phyloP scores from a whole-genome alignment of 345 rosid species.

The Boechera stricta region DNA sequence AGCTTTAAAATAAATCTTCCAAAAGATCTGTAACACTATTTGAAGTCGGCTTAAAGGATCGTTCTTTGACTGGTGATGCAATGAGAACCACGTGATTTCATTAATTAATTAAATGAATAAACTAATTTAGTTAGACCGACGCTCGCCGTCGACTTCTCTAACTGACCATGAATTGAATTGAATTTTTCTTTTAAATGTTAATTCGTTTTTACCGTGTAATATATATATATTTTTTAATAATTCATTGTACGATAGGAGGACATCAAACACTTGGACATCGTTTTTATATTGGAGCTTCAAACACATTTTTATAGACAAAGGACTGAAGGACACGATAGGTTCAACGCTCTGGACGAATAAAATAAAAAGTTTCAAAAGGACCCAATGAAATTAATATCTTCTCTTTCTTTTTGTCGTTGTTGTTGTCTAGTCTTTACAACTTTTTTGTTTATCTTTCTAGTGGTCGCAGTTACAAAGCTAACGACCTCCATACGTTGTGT shows the following conservation, averaged over 20 bases:
- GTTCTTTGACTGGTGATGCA: neutral
- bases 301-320: neutral
- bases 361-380: neutral
- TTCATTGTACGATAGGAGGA: neutral
- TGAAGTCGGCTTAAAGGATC: neutral
- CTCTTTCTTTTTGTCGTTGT: neutral
- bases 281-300: no score
- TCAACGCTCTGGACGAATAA: constrained; percentile 9
- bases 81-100: constrained; percentile 19
- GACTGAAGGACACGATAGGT: neutral
- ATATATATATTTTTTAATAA: no score
- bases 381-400: constrained; percentile 16
- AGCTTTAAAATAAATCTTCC: neutral
- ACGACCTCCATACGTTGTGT: constrained; percentile 29
- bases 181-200: neutral
- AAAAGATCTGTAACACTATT: neutral
- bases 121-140: constrained; percentile 14
- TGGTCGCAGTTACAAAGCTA: constrained; percentile 32
- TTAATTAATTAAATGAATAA: neutral
- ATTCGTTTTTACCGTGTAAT: neutral
- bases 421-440: neutral
- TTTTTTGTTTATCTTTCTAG: constrained; percentile 9
- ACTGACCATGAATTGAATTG: neutral
- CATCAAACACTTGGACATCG: neutral
- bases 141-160: constrained; percentile 7